Evolutionary conservation across 345 rosid genomes (phyloP), one percentile per base, ranked within the genome.

Genomic region (Turritis glabra): DNA sequence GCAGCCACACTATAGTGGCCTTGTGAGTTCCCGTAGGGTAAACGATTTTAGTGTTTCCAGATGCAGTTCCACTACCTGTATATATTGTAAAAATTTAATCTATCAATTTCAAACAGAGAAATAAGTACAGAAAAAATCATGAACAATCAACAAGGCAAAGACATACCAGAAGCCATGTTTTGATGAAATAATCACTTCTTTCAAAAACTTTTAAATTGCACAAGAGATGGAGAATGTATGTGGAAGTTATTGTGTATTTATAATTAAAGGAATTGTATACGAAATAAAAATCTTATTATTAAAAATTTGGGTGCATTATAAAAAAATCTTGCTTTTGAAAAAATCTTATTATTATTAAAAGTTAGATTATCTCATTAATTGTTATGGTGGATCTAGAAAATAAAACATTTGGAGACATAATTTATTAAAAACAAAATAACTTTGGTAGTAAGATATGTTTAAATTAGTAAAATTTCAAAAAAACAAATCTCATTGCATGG

Each of bases 1-100:
- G 69, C 40, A 64, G 15, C 69, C 56, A 46, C 21, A 64, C 43
- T 18, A 64, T 47, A 29, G 56, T 64, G 41, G 57, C 69, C 54
- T 47, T 47, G 27, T 32, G 69, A 33, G 1, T 8, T 64, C 56
- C 56, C 30, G 7, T 63, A 17, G 53, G 38, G 5, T 2, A 0
- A n/a, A 63, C 53, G 15, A 63, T 2, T 47, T 6, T 17, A 43
- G 25, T 25, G 53, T n/a, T 8, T 41, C 51, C 35, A 41, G 0
- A 8, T 41, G 22, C n/a, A 41, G 8, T 13, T 2, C 37, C 40
- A 64, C 15, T 12, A 44, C 33, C 55, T 64, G 43, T 64, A 19
- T 18, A 46, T 25, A 43, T 38, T 38, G n/a, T 38, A 46, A 46
- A 17, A 47, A 1, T 19, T 4, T 38, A 37, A 37, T 37, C 3